Conservation (phyloP, 495 filamentous ascomycete genomes). For the Podospora anserina region DNA sequence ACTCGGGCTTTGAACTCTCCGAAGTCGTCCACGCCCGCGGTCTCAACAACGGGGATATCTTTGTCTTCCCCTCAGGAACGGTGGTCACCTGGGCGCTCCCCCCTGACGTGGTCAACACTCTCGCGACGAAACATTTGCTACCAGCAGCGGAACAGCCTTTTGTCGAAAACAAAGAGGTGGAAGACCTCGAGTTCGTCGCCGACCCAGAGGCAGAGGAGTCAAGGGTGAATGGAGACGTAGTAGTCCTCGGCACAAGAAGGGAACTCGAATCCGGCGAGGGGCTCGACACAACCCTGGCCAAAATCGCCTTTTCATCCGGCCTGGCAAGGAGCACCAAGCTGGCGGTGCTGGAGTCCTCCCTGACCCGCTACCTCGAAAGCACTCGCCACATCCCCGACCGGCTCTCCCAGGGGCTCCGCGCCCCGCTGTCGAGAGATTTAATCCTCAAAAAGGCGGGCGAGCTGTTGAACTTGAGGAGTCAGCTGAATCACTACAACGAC, state of each 20-base stretch:
- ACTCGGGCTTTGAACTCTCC: constrained; percentile 55
- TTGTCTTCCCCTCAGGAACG: constrained; percentile 97
- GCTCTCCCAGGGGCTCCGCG: constrained; percentile 48
- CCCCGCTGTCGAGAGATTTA: constrained; percentile 28
- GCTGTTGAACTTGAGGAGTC: constrained; percentile 82
- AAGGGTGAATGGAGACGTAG: constrained; percentile 81
- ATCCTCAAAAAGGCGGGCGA: constrained; percentile 93
- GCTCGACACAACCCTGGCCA: constrained; percentile 78
- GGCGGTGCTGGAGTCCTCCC: constrained; percentile 83
- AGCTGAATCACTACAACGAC: constrained; percentile 95
- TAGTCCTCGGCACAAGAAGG: constrained; percentile 70
- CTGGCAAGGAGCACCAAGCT: constrained; percentile 94
- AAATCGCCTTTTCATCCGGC: constrained; percentile 94
- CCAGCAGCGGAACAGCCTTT: constrained; percentile 75
- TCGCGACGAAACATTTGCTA: constrained; percentile 70
- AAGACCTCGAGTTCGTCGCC: constrained; percentile 84
- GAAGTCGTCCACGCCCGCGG: constrained; percentile 58
- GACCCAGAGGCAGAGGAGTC: constrained; percentile 73
- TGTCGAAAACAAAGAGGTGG: constrained; percentile 63
- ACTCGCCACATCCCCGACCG: constrained; percentile 75
- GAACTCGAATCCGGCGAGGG: constrained; percentile 43
- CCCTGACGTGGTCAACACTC: constrained; percentile 61
- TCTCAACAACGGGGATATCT: constrained; percentile 71
- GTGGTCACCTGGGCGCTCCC: constrained; percentile 87
- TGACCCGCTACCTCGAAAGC: constrained; percentile 78